phyloP scores from a whole-genome alignment of 2,329 filamentous ascomycete genomes.

The Penicillium thymicola region DNA sequence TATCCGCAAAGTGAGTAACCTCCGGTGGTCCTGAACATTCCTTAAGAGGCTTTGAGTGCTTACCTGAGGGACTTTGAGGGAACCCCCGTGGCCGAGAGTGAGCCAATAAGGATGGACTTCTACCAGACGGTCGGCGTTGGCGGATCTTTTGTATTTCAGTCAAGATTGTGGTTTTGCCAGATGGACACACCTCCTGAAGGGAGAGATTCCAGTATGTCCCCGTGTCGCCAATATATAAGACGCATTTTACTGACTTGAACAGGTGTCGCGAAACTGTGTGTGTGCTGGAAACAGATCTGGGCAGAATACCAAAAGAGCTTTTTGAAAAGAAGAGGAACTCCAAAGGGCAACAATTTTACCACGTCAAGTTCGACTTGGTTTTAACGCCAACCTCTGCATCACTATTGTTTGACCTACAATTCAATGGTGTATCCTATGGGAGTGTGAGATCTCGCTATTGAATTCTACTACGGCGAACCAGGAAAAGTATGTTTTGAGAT shows the following conservation, averaged over 20 bases:
- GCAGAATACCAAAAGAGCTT: slow-evolving; percentile 16
- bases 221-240: neutral
- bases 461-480: neutral
- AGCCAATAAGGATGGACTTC: slow-evolving; percentile 14
- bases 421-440: slow-evolving; percentile 26
- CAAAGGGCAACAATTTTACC: slow-evolving; percentile 13
- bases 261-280: slow-evolving; percentile 23
- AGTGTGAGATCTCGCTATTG: slow-evolving; percentile 21
- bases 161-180: slow-evolving; percentile 10
- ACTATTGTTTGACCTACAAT: slow-evolving; percentile 24
- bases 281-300: slow-evolving; percentile 19
- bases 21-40: too few relatives aligned
- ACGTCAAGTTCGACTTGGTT: slow-evolving; percentile 5
- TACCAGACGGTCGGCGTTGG: rapidly evolving
- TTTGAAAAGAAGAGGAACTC: slow-evolving; percentile 19
- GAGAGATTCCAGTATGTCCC: neutral
- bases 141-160: neutral
- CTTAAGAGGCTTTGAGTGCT: neutral
- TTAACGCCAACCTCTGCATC: slow-evolving; percentile 24
- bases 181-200: neutral
- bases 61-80: slow-evolving; percentile 4
- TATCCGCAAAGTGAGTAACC: slow-evolving; percentile 20
- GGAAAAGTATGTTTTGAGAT: neutral
- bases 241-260: neutral
- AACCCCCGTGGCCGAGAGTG: slow-evolving; percentile 12